Evolutionary conservation across 495 filamentous ascomycete species (phyloP).

Genomic region (Lasiosphaeria ovina): DNA sequence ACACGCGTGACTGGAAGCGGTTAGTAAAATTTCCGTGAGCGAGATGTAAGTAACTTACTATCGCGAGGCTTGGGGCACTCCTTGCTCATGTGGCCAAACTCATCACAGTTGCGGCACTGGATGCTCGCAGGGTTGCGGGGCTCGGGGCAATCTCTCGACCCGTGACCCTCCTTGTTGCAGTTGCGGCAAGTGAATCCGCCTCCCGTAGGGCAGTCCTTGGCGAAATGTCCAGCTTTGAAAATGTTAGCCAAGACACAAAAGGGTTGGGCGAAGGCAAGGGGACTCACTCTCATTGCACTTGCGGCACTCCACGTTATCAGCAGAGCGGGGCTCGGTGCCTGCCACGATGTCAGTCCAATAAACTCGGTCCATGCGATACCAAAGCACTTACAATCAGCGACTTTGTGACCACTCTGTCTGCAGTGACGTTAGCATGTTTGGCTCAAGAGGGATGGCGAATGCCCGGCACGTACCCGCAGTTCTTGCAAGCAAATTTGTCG

Average conservation of each 20-base stretch:
- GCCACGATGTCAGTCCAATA: too few species aligned
- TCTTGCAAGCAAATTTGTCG: slow-evolving; percentile 69
- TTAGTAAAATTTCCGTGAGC: slow-evolving; percentile 24
- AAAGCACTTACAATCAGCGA: slow-evolving; percentile 33
- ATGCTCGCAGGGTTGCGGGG: slow-evolving; percentile 67
- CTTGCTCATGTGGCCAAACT: slow-evolving; percentile 65
- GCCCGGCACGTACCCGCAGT: slow-evolving; percentile 63
- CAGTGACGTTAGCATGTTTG: slow-evolving; percentile 16
- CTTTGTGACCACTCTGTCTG: slow-evolving; percentile 41
- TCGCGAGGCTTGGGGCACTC: slow-evolving; percentile 78
- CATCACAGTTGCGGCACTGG: slow-evolving; percentile 74
- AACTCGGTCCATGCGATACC: too few species aligned
- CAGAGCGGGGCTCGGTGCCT: slow-evolving; percentile 60
- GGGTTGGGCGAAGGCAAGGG: background rate
- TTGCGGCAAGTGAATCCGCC: slow-evolving; percentile 60
- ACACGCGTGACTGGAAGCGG: slow-evolving; percentile 54
- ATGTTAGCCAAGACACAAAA: slow-evolving; percentile 20
- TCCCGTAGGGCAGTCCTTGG: slow-evolving; percentile 71
- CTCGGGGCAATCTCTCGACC: slow-evolving; percentile 39
- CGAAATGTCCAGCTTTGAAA: slow-evolving; percentile 71
- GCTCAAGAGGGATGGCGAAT: background rate
- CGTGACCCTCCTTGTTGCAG: slow-evolving; percentile 71
- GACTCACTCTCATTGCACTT: slow-evolving; percentile 66
- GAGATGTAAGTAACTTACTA: slow-evolving; percentile 42
- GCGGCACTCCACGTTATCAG: slow-evolving; percentile 74